Conservation (phyloP, 352 stramenopile genomes). For the Globisporangium paddicum region DNA sequence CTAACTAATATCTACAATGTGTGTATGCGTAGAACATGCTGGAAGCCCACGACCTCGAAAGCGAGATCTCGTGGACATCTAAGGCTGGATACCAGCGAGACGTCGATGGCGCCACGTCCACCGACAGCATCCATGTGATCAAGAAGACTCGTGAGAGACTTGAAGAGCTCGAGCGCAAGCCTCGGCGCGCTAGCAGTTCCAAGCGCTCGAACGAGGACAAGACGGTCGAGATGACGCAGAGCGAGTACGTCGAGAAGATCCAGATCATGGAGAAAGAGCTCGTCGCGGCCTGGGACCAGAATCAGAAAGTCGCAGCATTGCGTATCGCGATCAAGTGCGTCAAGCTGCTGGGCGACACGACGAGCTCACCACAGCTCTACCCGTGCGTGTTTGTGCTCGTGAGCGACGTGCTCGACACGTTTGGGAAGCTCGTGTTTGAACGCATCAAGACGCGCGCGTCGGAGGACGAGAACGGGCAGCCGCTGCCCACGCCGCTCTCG, state of each 20-base stretch:
- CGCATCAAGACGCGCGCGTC: constrained; percentile 69
- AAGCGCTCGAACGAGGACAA: constrained; percentile 15
- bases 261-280: constrained; percentile 73
- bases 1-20: too few relatives aligned
- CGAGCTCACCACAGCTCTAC: constrained; percentile 78
- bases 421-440: constrained; percentile 84
- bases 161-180: constrained; percentile 48
- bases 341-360: constrained; percentile 82
- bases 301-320: constrained; percentile 85
- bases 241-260: constrained; percentile 77
- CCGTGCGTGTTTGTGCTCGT: constrained; percentile 88
- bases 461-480: constrained; percentile 51
- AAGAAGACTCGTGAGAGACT: constrained; percentile 67
- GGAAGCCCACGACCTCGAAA: constrained; percentile 63
- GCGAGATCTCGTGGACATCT: constrained; percentile 39
- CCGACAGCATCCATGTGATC: constrained; percentile 37
- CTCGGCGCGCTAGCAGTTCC: background rate
- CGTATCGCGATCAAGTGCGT: constrained; percentile 90
- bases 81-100: constrained; percentile 39
- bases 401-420: constrained; percentile 83
- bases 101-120: constrained; percentile 4
- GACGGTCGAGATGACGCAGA: constrained; percentile 76
- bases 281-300: constrained; percentile 67
- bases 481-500: constrained; percentile 41
- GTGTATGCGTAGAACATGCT: constrained; percentile 82